A percentile compares a stretch with the other conserved stretches of the same genome.
phyloP scores from a whole-genome alignment of 306 rosid genomes.

The Trichosanthes cucumerina region DNA sequence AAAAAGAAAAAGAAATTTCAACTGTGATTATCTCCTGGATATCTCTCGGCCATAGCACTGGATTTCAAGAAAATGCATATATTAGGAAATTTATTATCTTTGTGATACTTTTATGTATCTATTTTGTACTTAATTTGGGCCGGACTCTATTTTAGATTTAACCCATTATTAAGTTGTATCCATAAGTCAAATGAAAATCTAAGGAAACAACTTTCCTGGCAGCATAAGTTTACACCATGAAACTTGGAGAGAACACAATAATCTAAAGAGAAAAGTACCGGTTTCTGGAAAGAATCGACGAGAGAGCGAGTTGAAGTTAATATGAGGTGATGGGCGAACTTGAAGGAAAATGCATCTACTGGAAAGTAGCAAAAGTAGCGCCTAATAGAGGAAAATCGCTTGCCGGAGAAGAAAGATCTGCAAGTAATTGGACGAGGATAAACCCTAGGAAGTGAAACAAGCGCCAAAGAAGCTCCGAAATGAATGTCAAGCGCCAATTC shows the following conservation, averaged over 20 bases:
- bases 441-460: slow-evolving; percentile 5
- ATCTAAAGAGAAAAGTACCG: background rate
- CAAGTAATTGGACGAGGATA: background rate
- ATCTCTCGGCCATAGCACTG: background rate
- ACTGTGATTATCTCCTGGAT: background rate
- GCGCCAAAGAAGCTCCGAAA: slow-evolving; percentile 2
- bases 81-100: too few relatives aligned
- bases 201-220: too few relatives aligned
- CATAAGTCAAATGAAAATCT: too few relatives aligned
- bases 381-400: background rate
- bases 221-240: background rate
- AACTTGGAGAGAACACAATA: background rate
- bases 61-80: background rate
- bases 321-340: background rate
- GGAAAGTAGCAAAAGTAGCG: background rate
- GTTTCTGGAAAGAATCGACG: background rate
- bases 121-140: too few relatives aligned
- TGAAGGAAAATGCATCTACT: background rate
- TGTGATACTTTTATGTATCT: too few relatives aligned
- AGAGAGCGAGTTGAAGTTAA: background rate
- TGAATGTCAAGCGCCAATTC: slow-evolving; percentile 13
- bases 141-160: too few relatives aligned
- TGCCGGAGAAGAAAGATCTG: background rate
- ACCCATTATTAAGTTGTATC: too few relatives aligned
- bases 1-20: background rate